phyloP scores from a whole-genome alignment of 805 yeast species.

The Candida peoriensis region DNA sequence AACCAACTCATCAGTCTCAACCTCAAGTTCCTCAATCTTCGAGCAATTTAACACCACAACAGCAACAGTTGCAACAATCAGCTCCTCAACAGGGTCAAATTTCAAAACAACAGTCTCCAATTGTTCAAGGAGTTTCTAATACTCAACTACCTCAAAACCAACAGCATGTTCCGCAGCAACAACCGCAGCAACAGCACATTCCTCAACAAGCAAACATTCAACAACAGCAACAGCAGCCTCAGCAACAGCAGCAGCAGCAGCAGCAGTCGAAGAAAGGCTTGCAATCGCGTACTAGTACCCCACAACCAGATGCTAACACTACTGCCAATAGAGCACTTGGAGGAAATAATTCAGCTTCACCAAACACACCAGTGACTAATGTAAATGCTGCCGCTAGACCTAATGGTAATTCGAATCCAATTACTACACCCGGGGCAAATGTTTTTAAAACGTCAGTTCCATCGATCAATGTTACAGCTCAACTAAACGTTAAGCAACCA shows the following conservation, averaged over 20 bases:
- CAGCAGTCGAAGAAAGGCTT: conserved; percentile 1
- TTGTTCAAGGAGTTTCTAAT: not conserved
- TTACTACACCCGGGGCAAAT: conserved; percentile 22
- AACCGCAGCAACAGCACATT: conserved; percentile 11
- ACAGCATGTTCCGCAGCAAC: conserved; percentile 8
- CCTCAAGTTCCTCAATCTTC: conserved; percentile 14
- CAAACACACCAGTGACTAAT: conserved; percentile 36
- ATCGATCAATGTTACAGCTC: conserved; percentile 66
- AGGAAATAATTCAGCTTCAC: conserved; percentile 24
- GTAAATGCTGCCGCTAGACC: conserved; percentile 47
- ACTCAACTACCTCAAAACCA: no score
- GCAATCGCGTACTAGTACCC: conserved; percentile 18
- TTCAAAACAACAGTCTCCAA: conserved; percentile 2
- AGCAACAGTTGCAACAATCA: conserved; percentile 16
- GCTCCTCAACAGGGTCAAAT: conserved; percentile 6
- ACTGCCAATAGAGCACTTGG: conserved; percentile 11
- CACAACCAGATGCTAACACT: conserved; percentile 14
- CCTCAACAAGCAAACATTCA: conserved; percentile 9
- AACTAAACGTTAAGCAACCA: conserved; percentile 60
- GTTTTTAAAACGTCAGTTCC: conserved; percentile 45
- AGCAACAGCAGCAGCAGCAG: conserved; percentile 14
- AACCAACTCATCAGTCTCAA: conserved; percentile 1
- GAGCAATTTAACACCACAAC: conserved; percentile 8
- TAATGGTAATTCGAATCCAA: conserved; percentile 23
- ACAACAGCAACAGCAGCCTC: conserved; percentile 13